Percentiles rank a stretch among this genome's conserved stretches.
These are phyloP conservation scores for Stereum hirsutum DNA, from an alignment of 1,284 basidiomycete species.

Conservation along the genomic window DNA sequence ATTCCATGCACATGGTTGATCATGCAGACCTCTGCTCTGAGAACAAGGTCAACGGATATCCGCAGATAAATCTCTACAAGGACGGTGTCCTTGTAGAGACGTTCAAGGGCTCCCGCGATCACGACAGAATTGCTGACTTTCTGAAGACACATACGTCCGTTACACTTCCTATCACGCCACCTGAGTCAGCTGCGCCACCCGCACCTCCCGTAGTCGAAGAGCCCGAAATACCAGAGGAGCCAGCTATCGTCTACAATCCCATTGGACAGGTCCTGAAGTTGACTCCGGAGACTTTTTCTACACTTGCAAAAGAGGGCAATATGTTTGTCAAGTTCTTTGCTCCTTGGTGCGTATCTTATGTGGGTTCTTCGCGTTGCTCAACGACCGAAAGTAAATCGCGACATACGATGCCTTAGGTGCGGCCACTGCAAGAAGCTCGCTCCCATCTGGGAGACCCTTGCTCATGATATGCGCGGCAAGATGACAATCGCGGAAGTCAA, in stretches of 20 bases:
- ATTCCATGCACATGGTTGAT: not conserved
- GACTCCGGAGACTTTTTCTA: constrained; percentile 39
- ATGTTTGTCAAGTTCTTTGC: constrained; percentile 88
- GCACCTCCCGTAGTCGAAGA: constrained; percentile 10
- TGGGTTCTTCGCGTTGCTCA: not conserved
- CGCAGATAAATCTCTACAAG: constrained; percentile 69
- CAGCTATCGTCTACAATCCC: constrained; percentile 35
- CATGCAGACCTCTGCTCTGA: constrained; percentile 66
- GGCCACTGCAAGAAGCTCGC: constrained; percentile 89
- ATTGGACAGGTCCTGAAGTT: constrained; percentile 56
- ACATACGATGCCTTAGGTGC: constrained; percentile 38
- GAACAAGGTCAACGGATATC: constrained; percentile 69
- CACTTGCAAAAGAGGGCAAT: constrained; percentile 46
- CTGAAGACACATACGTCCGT: constrained; percentile 28
- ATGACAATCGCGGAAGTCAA: constrained; percentile 79
- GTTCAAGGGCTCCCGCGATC: constrained; percentile 45
- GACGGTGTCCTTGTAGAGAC: constrained; percentile 55
- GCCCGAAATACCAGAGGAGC: constrained; percentile 9
- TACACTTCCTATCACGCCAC: constrained; percentile 10
- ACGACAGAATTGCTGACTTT: constrained; percentile 41
- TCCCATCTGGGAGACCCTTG: constrained; percentile 72
- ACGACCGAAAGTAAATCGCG: constrained; percentile 1
- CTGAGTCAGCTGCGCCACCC: constrained; percentile 8
- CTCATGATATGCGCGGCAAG: constrained; percentile 53
- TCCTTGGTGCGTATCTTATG: constrained; percentile 52